These are phyloP conservation scores for Colletotrichum sp. DNA, from an alignment of 2,329 filamentous ascomycete species.

Conservation along the genomic window DNA sequence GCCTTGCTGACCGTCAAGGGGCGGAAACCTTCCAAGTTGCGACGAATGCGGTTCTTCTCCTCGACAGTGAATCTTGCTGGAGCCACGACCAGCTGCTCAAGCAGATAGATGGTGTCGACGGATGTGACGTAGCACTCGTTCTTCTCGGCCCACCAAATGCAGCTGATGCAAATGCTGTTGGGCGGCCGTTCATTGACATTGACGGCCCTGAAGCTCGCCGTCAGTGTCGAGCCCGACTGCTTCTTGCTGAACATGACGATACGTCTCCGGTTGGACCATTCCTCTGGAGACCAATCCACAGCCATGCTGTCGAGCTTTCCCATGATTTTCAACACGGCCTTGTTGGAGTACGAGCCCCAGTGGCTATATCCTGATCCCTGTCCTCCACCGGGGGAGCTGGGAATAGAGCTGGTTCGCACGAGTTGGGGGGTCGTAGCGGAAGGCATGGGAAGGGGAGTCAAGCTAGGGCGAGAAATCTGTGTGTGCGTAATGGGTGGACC, in stretches of 20 bases:
- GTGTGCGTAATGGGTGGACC: slow-evolving; percentile 45
- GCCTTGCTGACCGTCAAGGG: slow-evolving; percentile 93
- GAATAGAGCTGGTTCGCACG: slow-evolving; percentile 62
- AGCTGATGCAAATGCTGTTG: slow-evolving; percentile 93
- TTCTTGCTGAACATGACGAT: slow-evolving; percentile 88
- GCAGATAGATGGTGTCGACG: slow-evolving; percentile 93
- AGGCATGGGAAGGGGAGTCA: slow-evolving; percentile 56
- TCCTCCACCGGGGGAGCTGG: slow-evolving; percentile 39
- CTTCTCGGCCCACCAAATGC: slow-evolving; percentile 96
- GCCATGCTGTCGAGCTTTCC: slow-evolving; percentile 88
- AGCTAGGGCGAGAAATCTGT: slow-evolving; percentile 48
- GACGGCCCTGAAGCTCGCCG: slow-evolving; percentile 79
- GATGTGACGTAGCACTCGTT: slow-evolving; percentile 92
- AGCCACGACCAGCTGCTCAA: slow-evolving; percentile 84
- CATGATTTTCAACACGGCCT: slow-evolving; percentile 83
- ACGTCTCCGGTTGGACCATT: slow-evolving; percentile 78
- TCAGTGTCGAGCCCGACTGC: slow-evolving; percentile 82
- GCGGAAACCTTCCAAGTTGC: slow-evolving; percentile 93
- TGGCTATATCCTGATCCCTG: slow-evolving; percentile 68
- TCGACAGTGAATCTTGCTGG: slow-evolving; percentile 88
- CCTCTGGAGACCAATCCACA: slow-evolving; percentile 81
- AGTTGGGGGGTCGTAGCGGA: slow-evolving; percentile 52
- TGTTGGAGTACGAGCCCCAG: slow-evolving; percentile 81
- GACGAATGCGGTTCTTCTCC: slow-evolving; percentile 96
- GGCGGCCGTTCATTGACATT: slow-evolving; percentile 78